phyloP scores from a whole-genome alignment of 441 rosid species.

The Pelargonium cotyledonis region DNA sequence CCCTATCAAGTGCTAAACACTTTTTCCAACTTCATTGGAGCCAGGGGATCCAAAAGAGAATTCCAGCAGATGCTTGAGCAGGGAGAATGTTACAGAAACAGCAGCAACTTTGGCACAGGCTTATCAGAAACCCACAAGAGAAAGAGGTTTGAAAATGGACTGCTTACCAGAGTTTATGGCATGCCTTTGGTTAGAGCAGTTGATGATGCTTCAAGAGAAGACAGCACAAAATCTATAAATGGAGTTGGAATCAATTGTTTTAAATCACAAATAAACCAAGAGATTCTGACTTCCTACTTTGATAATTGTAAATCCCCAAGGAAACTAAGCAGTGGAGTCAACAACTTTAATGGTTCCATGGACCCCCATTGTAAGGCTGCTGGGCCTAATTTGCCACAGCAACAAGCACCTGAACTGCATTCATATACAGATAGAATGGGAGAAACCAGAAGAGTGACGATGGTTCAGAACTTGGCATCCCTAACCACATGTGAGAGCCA shows the following conservation, averaged over 20 bases:
- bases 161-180: slow-evolving; percentile 20
- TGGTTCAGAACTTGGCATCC: slow-evolving; percentile 25
- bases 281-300: slow-evolving; percentile 19
- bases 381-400: slow-evolving; percentile 21
- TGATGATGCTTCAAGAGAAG: slow-evolving; percentile 31
- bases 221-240: slow-evolving; percentile 21
- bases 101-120: slow-evolving; percentile 18
- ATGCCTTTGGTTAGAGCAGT: slow-evolving; percentile 25
- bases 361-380: slow-evolving; percentile 21
- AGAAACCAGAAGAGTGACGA: slow-evolving; percentile 19
- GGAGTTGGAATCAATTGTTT: slow-evolving; percentile 22
- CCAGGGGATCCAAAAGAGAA: slow-evolving; percentile 47
- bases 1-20: slow-evolving; percentile 30
- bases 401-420: slow-evolving; percentile 21
- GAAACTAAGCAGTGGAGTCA: slow-evolving; percentile 16
- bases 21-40: slow-evolving; percentile 28
- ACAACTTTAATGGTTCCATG: slow-evolving; percentile 15
- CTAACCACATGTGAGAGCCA: slow-evolving; percentile 20
- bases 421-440: slow-evolving; percentile 21
- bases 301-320: slow-evolving; percentile 16
- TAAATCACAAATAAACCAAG: slow-evolving; percentile 21
- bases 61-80: slow-evolving; percentile 32
- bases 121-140: slow-evolving; percentile 38
- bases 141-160: slow-evolving; percentile 39
- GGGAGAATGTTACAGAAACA: slow-evolving; percentile 26